Percentiles rank a stretch among this genome's conserved stretches.
phyloP scores from a whole-genome alignment of 2,329 filamentous ascomycete species.

The Aquanectria penicillioides region DNA sequence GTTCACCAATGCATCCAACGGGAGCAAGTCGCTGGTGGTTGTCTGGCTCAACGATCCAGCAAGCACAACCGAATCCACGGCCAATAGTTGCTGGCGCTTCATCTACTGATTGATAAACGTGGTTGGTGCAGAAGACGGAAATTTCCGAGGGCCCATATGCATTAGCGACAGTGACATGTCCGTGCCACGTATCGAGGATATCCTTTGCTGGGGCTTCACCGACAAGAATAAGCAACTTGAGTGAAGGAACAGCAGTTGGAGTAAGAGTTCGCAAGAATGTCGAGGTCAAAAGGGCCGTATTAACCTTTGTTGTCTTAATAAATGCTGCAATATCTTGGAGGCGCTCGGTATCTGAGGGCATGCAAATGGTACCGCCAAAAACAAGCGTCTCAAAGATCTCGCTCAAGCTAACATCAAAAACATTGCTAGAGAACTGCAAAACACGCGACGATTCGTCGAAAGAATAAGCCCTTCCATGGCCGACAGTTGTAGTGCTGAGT shows the following conservation, averaged over 20 bases:
- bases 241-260: neutral
- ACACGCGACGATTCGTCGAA: constrained; percentile 10
- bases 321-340: constrained; percentile 9
- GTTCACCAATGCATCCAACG: constrained; percentile 37
- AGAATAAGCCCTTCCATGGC: neutral
- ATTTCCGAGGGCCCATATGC: constrained; percentile 25
- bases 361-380: constrained; percentile 50
- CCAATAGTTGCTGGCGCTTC: constrained; percentile 3
- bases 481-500: neutral
- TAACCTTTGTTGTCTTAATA: neutral
- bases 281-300: neutral
- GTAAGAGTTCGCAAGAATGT: neutral
- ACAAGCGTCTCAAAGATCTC: constrained; percentile 52
- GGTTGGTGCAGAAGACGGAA: constrained; percentile 10
- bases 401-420: constrained; percentile 50
- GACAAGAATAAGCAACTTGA: constrained; percentile 15
- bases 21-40: constrained; percentile 32
- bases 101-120: constrained; percentile 5
- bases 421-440: constrained; percentile 44
- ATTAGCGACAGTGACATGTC: constrained; percentile 16
- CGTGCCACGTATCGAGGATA: constrained; percentile 16
- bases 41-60: constrained; percentile 8
- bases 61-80: neutral
- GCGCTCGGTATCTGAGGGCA: constrained; percentile 49
- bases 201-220: constrained; percentile 25